These are phyloP conservation scores for Claviceps sp. DNA, from an alignment of 2,329 filamentous ascomycete genomes.

Conservation along the genomic window DNA sequence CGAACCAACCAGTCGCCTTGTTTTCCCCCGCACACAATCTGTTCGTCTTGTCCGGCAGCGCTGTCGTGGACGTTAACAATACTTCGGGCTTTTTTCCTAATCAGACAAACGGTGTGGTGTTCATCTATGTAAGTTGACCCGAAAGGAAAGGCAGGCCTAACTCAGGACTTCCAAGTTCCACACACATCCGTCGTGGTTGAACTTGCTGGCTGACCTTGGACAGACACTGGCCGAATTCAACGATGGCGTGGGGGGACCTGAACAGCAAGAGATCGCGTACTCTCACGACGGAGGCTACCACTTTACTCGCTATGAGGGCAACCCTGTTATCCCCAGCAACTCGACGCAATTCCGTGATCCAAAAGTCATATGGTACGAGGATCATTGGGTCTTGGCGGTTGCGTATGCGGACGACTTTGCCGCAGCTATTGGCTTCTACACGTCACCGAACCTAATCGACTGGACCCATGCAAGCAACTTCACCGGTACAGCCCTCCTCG, in stretches of 20 bases:
- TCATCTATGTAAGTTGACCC: slow-evolving; percentile 21
- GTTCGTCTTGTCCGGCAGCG: slow-evolving; percentile 40
- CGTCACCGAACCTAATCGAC: slow-evolving; percentile 23
- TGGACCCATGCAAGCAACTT: slow-evolving; percentile 39
- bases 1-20: slow-evolving; percentile 49
- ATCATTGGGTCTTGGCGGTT: slow-evolving; percentile 16
- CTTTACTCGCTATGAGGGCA: slow-evolving; percentile 40
- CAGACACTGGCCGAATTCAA: slow-evolving; percentile 13
- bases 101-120: slow-evolving; percentile 33
- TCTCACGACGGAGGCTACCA: slow-evolving; percentile 25
- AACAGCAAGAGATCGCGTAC: slow-evolving; percentile 49
- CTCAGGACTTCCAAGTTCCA: too few species aligned
- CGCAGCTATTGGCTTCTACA: slow-evolving; percentile 39
- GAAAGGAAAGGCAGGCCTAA: too few species aligned
- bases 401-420: slow-evolving; percentile 38
- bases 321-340: slow-evolving; percentile 45
- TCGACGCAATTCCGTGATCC: slow-evolving; percentile 50
- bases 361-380: slow-evolving; percentile 45
- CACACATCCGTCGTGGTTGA: slow-evolving; percentile 1
- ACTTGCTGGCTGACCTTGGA: neutral
- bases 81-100: slow-evolving; percentile 47
- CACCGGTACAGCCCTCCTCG: slow-evolving; percentile 36
- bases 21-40: slow-evolving; percentile 31
- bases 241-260: slow-evolving; percentile 9
- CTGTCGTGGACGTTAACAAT: slow-evolving; percentile 48